Evolutionary conservation across 495 filamentous ascomycete species (phyloP).

Genomic region (Hyaloscypha hepaticicola): DNA sequence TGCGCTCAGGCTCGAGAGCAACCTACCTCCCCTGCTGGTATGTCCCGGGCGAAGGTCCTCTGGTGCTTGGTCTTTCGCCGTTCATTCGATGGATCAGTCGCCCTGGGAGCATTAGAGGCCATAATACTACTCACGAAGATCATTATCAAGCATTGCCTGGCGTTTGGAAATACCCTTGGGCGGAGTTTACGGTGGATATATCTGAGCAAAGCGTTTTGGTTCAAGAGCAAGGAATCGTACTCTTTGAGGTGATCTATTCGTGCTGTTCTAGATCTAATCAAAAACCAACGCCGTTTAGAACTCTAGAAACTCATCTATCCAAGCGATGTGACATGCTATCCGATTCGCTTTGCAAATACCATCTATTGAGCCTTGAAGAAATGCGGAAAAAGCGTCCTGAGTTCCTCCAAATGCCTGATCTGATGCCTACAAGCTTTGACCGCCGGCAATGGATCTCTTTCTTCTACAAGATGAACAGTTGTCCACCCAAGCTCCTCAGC

Average conservation of each 20-base stretch:
- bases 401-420: conserved; percentile 68
- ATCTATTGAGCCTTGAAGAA: conserved; percentile 57
- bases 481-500: conserved; percentile 78
- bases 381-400: conserved; percentile 70
- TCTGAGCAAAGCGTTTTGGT: background rate
- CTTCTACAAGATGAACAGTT: conserved; percentile 77
- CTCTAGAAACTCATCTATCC: background rate
- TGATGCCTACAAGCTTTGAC: conserved; percentile 63
- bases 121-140: background rate
- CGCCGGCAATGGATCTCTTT: conserved; percentile 55
- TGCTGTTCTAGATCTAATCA: conserved; percentile 22
- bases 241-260: background rate
- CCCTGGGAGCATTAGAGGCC: background rate
- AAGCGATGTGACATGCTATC: background rate
- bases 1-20: too few relatives aligned
- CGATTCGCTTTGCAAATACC: background rate
- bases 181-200: background rate
- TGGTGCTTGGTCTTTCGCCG: background rate
- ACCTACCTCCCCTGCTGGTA: background rate
- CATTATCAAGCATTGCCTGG: background rate
- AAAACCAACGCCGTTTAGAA: background rate
- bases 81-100: background rate
- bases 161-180: conserved; percentile 29
- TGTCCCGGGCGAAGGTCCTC: background rate
- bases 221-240: background rate